Conservation (phyloP, 1,139 yeast genomes). For the Pichia inconspicua region DNA sequence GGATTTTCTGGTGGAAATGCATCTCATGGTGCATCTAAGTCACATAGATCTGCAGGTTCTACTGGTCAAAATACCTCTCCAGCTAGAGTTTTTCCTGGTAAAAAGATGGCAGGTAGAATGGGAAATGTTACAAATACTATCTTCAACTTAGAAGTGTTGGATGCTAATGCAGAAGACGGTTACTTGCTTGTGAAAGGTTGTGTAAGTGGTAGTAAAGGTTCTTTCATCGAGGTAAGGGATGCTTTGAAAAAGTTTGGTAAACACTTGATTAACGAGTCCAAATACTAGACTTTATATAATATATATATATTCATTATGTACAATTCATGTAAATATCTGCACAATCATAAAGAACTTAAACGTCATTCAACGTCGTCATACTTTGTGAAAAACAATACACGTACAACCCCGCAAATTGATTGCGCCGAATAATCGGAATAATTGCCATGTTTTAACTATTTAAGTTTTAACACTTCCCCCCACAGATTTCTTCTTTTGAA, state of each 20-base stretch:
- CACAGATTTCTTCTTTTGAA: neutral
- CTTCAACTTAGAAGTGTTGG: slow-evolving; percentile 68
- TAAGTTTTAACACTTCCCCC: neutral
- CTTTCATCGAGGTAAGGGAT: slow-evolving; percentile 70
- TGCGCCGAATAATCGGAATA: neutral
- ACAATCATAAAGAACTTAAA: neutral
- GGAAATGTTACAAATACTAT: slow-evolving; percentile 71
- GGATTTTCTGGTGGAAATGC: slow-evolving; percentile 89
- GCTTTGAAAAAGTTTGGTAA: slow-evolving; percentile 44
- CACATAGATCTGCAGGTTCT: slow-evolving; percentile 96
- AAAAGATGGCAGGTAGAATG: slow-evolving; percentile 98
- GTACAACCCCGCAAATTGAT: neutral
- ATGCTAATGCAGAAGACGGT: slow-evolving; percentile 74
- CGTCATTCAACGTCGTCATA: no score
- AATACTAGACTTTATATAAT: slow-evolving; percentile 4
- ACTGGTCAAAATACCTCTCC: slow-evolving; percentile 94
- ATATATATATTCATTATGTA: neutral
- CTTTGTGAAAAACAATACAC: no score
- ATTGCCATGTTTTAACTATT: no score
- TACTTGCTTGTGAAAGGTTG: slow-evolving; percentile 80
- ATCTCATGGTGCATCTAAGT: slow-evolving; percentile 89
- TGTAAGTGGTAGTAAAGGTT: slow-evolving; percentile 82
- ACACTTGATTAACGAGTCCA: slow-evolving; percentile 18
- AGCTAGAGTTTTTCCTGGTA: slow-evolving; percentile 93
- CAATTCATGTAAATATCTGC: neutral